Evolutionary conservation across 108 stramenopile species (phyloP).

Genomic region (Stephanodiscus minutulus): DNA sequence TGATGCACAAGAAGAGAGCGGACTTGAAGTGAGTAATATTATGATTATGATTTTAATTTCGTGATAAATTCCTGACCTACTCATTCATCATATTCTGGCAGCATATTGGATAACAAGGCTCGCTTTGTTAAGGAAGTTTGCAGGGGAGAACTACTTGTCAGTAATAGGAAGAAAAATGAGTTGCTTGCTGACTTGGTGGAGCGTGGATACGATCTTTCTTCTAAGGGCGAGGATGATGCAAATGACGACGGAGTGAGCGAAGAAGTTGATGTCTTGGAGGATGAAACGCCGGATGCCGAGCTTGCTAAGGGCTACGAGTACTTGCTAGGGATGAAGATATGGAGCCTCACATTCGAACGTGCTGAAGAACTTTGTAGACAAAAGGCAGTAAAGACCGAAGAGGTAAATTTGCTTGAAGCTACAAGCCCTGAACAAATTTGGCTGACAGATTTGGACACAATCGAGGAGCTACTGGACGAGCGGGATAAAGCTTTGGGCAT

Average conservation of each 20-base stretch:
- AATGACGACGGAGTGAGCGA: conserved; percentile 50
- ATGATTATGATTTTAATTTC: no score
- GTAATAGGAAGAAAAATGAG: conserved; percentile 90
- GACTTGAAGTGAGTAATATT: no score
- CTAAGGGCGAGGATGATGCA: conserved; percentile 52
- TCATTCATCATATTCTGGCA: no score
- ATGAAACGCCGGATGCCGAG: conserved; percentile 52
- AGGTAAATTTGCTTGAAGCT: conserved; percentile 74
- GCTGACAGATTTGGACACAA: conserved; percentile 90
- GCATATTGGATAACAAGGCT: conserved; percentile 94
- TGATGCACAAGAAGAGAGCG: conserved; percentile 62
- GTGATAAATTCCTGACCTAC: no score
- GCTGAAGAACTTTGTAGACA: conserved; percentile 87
- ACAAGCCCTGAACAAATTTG: conserved; percentile 88
- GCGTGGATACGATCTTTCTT: conserved; percentile 85
- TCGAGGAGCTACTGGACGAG: conserved; percentile 88
- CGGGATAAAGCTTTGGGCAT: conserved; percentile 45
- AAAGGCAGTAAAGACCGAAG: conserved; percentile 80
- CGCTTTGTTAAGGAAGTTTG: conserved; percentile 96
- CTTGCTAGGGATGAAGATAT: conserved; percentile 97
- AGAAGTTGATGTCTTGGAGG: conserved; percentile 58
- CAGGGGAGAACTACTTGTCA: conserved; percentile 86
- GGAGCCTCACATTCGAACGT: conserved; percentile 95
- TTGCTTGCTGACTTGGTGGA: conserved; percentile 83
- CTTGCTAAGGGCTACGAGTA: conserved; percentile 97